Evolutionary conservation across 805 yeast species (phyloP), one percentile per base, ranked within the genome.

Genomic region (Spencermartinsiella europaea): DNA sequence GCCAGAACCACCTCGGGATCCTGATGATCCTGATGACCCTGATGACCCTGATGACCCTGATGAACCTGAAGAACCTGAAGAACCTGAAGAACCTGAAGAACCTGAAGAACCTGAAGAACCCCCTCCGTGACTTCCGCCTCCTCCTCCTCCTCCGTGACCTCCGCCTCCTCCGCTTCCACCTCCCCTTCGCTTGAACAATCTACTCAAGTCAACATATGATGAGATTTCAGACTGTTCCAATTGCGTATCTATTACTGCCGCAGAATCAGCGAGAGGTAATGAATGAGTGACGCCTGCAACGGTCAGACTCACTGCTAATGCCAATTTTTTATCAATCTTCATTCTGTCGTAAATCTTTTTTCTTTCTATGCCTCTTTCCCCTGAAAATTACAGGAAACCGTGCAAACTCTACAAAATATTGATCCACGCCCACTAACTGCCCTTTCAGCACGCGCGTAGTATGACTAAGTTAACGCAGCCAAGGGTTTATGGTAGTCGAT

Each of bases 81-180:
- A 34, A 5, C 47, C 47, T 4, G 38, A 14, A 5, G 39, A 31
- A 15, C 48, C 48, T 14, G 33, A 17, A 16, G 42, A 35, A 27
- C 46, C 46, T 8, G 44, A 35, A 12, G 40, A 34, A 5, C 47
- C 47, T 4, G 38, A 14, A 31, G 39, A 25, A 31, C 44, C 17
- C n/a, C 44, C 39, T 14, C 38, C 3, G 5, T 38, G 4, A 17
- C 41, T 22, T 19, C 51, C 41, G 3, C 34, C n/a, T 14, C 45
- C 38, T 4, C 41, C 21, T n/a, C 35, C 17, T n/a, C 48, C 45
- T 5, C 44, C 41, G 17, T 16, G 17, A 20, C 44, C 33, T 5
- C 47, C 45, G 38, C 42, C 21, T 12, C 44, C 14, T 10, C 48
- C 47, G 5, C 47, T 28, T 20, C 44, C 28, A 5, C 37, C 45